These are phyloP conservation scores for Gossypium schwendimanii DNA, from an alignment of 441 rosid species.

Conservation along the genomic window DNA sequence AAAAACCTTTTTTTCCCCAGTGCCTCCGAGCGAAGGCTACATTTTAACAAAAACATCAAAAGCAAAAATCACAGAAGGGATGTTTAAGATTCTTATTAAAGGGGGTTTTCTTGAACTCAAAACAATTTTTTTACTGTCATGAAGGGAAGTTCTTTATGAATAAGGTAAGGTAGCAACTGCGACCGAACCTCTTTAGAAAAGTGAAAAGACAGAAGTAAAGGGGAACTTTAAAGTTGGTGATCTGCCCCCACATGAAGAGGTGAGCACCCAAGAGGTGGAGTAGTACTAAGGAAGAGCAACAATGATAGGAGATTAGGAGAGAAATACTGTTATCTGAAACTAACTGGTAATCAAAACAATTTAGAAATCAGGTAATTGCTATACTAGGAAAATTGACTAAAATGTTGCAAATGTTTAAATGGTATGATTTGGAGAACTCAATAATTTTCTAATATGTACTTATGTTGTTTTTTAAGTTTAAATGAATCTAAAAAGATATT, in stretches of 20 bases:
- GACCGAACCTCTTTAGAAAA: not conserved
- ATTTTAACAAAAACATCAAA: not conserved
- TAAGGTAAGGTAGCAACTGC: not conserved
- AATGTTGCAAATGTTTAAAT: not conserved
- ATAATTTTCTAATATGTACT: not conserved
- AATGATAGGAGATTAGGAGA: not conserved
- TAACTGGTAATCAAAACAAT: not conserved
- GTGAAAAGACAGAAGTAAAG: not conserved
- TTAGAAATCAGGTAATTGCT: not conserved
- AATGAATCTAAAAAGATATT: slow-evolving; percentile 1
- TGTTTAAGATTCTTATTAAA: not conserved
- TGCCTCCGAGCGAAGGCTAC: not conserved
- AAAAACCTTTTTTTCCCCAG: not conserved
- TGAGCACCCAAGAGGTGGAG: not conserved
- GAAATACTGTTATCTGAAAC: not conserved
- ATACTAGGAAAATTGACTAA: not conserved
- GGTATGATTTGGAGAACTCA: not conserved
- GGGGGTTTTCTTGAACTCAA: not conserved
- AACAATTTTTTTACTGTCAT: not conserved
- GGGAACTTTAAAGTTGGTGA: not conserved
- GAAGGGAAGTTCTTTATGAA: not conserved
- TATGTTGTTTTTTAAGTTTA: not conserved
- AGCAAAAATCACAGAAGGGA: not conserved
- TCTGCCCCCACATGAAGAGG: not conserved
- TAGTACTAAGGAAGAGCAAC: not conserved